Base-by-base conservation (phyloP, 352 stramenopile genomes). In the Globisporangium radiosum region DNA sequence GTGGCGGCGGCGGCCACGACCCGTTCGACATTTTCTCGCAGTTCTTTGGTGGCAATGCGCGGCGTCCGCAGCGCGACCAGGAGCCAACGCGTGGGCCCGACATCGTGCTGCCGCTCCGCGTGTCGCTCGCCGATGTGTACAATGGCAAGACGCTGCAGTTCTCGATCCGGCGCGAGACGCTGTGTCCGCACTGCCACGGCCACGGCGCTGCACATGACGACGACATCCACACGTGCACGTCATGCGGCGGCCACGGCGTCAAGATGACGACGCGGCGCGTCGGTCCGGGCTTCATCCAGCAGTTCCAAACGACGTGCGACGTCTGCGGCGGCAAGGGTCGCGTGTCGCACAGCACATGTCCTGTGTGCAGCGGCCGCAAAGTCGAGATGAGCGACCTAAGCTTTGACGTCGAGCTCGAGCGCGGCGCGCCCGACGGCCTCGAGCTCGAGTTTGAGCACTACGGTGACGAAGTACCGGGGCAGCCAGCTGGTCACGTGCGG, bases 81-180 rank as follows among this genome's bases (percentile, higher is more conserved):
- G 82, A 89, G 58, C 80, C 78, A 8, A 76, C 78, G 7, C 80
- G 82, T 7, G 78, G 80, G 0, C 81, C 81, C 7, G 82, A 92
- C 52, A 70, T 90, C 7, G 63, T 88, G 15, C 91, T 98, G 60
- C 95, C 94, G 7, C 69, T 99, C 37, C 71, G 92, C 37, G 81
- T 99, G 44, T 96, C 96, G 19, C 79, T 99, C 43, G 86, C 97
- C 10, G 90, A 99, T 68, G 69, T 99, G 44, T 99, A 99, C 82
- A 92, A 95, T 49, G 97, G 97, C 55, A 92, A 97, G 58, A 85
- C 84, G 39, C 85, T 98, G 57, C 89, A 98, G 64, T 94, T 98
- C 33, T 88, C 92, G 39, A 97, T 98, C 62, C 82, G 95, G 19
- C 87, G 96, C 38, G 79, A 90, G 77, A 95, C 92, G 4, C 69